phyloP scores from a whole-genome alignment of 176 grass and related monocot genomes.

The Dactylis glomerata region DNA sequence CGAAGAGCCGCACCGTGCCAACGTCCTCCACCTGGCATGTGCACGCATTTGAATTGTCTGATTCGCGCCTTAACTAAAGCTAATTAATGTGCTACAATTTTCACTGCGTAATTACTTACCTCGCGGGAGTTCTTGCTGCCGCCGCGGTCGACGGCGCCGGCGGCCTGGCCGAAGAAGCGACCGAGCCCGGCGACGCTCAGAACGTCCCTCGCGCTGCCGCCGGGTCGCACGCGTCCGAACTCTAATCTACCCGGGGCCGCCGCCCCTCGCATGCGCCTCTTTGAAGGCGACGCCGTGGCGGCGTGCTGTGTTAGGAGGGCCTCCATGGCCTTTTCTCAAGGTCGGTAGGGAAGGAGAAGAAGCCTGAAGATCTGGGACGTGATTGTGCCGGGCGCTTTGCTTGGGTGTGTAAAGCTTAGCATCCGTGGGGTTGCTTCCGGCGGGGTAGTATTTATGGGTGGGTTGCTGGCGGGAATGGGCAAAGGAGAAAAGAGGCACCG shows the following conservation, averaged over 20 bases:
- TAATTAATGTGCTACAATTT: background rate
- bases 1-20: slow-evolving; percentile 44
- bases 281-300: background rate
- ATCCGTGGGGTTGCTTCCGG: background rate
- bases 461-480: background rate
- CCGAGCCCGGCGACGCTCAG: slow-evolving; percentile 7
- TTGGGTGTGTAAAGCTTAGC: background rate
- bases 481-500: background rate
- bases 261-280: background rate
- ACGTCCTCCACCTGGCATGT: slow-evolving; percentile 30
- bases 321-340: slow-evolving; percentile 6
- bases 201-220: background rate
- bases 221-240: background rate
- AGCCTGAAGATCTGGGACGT: background rate
- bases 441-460: background rate
- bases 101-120: background rate
- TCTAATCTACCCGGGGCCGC: background rate
- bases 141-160: slow-evolving; percentile 4
- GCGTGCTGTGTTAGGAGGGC: background rate
- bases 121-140: background rate
- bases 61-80: background rate
- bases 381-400: background rate
- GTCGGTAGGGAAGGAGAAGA: background rate
- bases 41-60: background rate
- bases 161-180: slow-evolving; percentile 30